These are phyloP conservation scores for Ceratocystis cubensis DNA, from an alignment of 2,329 filamentous ascomycete species.

Conservation along the genomic window DNA sequence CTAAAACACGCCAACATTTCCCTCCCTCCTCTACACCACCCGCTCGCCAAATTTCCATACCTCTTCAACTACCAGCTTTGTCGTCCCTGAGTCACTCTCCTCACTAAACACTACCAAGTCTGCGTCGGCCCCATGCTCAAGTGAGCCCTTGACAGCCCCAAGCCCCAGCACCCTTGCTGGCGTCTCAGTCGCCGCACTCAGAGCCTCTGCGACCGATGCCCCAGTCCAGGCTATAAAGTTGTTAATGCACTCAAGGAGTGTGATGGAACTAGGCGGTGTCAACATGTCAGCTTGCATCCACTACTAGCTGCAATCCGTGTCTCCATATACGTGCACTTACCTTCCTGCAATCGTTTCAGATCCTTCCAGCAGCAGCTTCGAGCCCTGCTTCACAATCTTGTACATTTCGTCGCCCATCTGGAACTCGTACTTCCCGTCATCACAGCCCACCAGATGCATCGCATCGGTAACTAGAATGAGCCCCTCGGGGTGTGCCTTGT, in stretches of 20 bases:
- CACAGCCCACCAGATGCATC: slow-evolving; percentile 74
- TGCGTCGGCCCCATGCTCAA: slow-evolving; percentile 52
- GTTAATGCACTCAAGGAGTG: slow-evolving; percentile 68
- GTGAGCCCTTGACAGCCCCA: slow-evolving; percentile 50
- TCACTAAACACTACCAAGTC: slow-evolving; percentile 58
- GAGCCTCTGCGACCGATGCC: slow-evolving; percentile 51
- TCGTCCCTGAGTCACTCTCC: slow-evolving; percentile 32
- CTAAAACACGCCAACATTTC: background rate
- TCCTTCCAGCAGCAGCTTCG: slow-evolving; percentile 61
- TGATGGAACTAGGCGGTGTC: slow-evolving; percentile 42
- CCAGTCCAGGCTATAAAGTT: slow-evolving; percentile 71
- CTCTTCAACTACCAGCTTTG: slow-evolving; percentile 53
- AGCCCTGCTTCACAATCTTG: slow-evolving; percentile 56
- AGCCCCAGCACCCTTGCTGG: slow-evolving; percentile 67
- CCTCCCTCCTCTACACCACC: slow-evolving; percentile 27
- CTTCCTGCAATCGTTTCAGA: slow-evolving; percentile 68
- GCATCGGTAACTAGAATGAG: slow-evolving; percentile 86
- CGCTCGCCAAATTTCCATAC: slow-evolving; percentile 66
- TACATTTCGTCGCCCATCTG: slow-evolving; percentile 54
- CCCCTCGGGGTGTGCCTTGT: slow-evolving; percentile 70
- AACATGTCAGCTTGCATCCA: background rate
- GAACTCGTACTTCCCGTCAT: slow-evolving; percentile 77
- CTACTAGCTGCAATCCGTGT: background rate
- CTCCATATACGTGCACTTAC: slow-evolving; percentile 30
- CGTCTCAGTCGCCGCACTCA: slow-evolving; percentile 62